A percentile compares a stretch with the other conserved stretches of the same genome.
Evolutionary conservation across 306 rosid genomes (phyloP).

Genomic region (Dryas alaskensis): DNA sequence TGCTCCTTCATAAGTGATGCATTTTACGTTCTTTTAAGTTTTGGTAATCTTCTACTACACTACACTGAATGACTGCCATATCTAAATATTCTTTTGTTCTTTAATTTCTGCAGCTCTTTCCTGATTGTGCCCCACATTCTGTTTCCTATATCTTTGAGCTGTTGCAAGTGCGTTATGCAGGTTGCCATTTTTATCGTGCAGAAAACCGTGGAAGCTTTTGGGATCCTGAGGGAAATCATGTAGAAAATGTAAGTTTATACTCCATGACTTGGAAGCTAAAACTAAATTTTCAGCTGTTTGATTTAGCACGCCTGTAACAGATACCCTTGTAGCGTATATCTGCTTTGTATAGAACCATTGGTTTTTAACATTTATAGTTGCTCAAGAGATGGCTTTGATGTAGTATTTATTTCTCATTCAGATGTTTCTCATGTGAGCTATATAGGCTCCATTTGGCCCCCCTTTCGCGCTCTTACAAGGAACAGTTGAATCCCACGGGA

Average conservation of each 20-base stretch:
- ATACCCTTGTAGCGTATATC: background rate
- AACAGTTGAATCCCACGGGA: constrained; percentile 62
- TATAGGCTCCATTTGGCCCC: constrained; percentile 78
- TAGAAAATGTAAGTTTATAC: constrained; percentile 58
- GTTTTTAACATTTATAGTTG: background rate
- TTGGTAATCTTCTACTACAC: background rate
- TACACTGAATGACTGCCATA: background rate
- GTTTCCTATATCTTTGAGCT: constrained; percentile 68
- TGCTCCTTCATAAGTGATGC: background rate
- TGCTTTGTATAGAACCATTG: background rate
- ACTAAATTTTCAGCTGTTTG: background rate
- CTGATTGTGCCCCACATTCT: constrained; percentile 81
- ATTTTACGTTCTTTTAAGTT: background rate
- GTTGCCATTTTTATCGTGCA: constrained; percentile 81
- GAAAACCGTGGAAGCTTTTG: constrained; percentile 71
- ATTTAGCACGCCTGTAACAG: background rate
- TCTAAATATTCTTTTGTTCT: constrained; percentile 6
- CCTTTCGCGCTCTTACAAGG: constrained; percentile 88
- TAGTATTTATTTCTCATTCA: constrained; percentile 12
- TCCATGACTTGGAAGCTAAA: background rate
- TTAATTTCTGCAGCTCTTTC: constrained; percentile 66
- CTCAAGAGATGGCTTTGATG: background rate
- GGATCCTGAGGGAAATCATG: constrained; percentile 84
- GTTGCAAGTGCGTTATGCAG: constrained; percentile 61
- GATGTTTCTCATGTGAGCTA: constrained; percentile 13